Evolutionary conservation across 106 monocot species (phyloP).

Genomic region (Xerophyta viscosa): DNA sequence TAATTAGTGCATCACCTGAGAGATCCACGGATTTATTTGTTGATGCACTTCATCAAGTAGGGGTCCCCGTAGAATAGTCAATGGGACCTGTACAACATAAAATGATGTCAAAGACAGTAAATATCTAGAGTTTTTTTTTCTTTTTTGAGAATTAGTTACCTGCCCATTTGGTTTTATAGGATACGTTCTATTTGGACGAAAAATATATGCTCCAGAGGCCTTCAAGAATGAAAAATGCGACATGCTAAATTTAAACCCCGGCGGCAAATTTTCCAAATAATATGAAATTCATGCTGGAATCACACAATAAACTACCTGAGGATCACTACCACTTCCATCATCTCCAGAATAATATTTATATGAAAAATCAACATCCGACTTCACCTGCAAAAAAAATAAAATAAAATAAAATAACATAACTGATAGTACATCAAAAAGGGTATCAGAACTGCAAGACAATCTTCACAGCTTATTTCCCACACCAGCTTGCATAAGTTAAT

Average conservation of each 20-base stretch:
- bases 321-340: conserved; percentile 52
- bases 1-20: conserved; percentile 91
- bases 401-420: background rate
- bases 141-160: too few relatives aligned
- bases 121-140: too few relatives aligned
- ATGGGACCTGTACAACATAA: conserved; percentile 32
- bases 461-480: too few relatives aligned
- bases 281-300: too few relatives aligned
- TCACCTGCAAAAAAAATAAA: conserved; percentile 39
- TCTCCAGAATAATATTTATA: conserved; percentile 73
- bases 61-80: conserved; percentile 59
- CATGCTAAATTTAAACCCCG: too few relatives aligned
- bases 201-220: conserved; percentile 98
- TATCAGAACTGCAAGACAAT: too few relatives aligned
- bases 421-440: background rate
- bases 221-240: conserved; percentile 24
- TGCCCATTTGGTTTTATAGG: conserved; percentile 37
- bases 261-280: too few relatives aligned
- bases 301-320: conserved; percentile 42
- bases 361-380: conserved; percentile 43
- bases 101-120: background rate
- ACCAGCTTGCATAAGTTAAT: too few relatives aligned
- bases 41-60: conserved; percentile 97
- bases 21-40: conserved; percentile 90
- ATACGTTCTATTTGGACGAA: conserved; percentile 74